These are phyloP conservation scores for Obelidium mucronatum DNA, from an alignment of 192 early-diverging fungal genomes.

Conservation along the genomic window DNA sequence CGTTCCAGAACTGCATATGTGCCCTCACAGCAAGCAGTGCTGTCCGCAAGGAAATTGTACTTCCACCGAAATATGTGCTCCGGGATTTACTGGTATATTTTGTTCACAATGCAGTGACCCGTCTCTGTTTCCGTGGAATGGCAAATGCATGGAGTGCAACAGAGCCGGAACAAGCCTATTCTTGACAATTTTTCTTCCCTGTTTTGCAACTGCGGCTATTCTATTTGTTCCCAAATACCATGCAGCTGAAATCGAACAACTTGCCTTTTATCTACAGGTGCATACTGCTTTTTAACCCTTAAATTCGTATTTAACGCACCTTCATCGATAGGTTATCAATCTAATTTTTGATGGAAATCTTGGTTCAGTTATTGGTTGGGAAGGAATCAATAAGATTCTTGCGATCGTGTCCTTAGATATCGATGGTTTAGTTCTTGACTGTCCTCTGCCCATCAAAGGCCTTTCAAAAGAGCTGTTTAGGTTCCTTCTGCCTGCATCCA, in stretches of 20 bases:
- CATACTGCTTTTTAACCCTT: too few relatives aligned
- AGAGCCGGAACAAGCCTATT: neutral
- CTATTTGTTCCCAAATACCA: constrained; percentile 31
- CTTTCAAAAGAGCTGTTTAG: constrained; percentile 28
- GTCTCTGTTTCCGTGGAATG: constrained; percentile 15
- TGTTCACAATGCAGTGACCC: constrained; percentile 31
- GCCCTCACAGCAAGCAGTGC: constrained; percentile 18
- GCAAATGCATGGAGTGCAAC: constrained; percentile 19
- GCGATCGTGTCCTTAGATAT: constrained; percentile 30
- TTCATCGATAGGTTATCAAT: too few relatives aligned
- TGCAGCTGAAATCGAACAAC: constrained; percentile 23
- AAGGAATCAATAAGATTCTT: constrained; percentile 25
- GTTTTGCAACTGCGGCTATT: constrained; percentile 5
- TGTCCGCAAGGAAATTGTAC: constrained; percentile 38
- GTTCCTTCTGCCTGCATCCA: constrained; percentile 23
- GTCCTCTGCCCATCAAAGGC: constrained; percentile 26
- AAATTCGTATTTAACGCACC: too few relatives aligned
- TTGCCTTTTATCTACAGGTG: constrained; percentile 38
- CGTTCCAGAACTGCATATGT: constrained; percentile 17
- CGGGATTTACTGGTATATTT: constrained; percentile 18
- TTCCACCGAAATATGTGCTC: neutral
- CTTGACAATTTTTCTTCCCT: neutral
- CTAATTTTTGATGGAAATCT: constrained; percentile 30
- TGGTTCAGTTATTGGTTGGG: neutral
- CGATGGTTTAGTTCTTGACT: constrained; percentile 26